Evolutionary conservation across 164 flowering plant species (phyloP), one percentile per base, ranked within the genome.

Genomic region (Liriodendron chinense): DNA sequence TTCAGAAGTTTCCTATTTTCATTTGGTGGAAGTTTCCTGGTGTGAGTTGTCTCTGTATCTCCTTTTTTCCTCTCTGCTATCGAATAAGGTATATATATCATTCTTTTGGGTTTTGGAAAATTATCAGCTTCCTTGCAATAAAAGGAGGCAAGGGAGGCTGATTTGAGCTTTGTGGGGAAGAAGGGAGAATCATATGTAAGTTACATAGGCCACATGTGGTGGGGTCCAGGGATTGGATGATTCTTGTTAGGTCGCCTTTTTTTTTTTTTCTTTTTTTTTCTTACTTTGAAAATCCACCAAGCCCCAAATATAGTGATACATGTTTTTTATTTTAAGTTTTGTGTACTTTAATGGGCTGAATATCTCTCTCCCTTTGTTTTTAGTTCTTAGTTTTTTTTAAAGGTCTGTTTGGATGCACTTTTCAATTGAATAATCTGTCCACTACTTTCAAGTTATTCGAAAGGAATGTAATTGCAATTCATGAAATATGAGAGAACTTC

Each of bases 41-140:
- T 43, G 56, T 70, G 69, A 71, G 59, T 69, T 26, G 28, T 18
- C n/a, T 26, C 22, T 56, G 18, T 2, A 10, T 23, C 14, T 49
- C 23, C 56, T 71, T 72, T 48, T 74, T n/a, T 50, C 28, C 34
- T 34, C 43, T 34, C 43, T 34, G 43, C 43, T 34, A 34, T 34
- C 43, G 43, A 67, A 66, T 59, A 73, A 73, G 74, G 25, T 53
- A 18, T 12, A 25, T 63, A 65, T 70, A 69, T 71, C 67, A 70
- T 73, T 74, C 63, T 74, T 76, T 80, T 72, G 28, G 79, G 26
- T n/a, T 34, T 72, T 24, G 67, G 74, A 50, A 75, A 69, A 62
- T 49, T 61, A 20, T 53, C 71, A 71, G 47, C 70, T 65, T 78
- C 56, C 71, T 64, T 71, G 73, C 63, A 78, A 65, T 69, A 73